Conservation (phyloP, 2,329 filamentous ascomycete species). For the Grosmannia serpens region DNA sequence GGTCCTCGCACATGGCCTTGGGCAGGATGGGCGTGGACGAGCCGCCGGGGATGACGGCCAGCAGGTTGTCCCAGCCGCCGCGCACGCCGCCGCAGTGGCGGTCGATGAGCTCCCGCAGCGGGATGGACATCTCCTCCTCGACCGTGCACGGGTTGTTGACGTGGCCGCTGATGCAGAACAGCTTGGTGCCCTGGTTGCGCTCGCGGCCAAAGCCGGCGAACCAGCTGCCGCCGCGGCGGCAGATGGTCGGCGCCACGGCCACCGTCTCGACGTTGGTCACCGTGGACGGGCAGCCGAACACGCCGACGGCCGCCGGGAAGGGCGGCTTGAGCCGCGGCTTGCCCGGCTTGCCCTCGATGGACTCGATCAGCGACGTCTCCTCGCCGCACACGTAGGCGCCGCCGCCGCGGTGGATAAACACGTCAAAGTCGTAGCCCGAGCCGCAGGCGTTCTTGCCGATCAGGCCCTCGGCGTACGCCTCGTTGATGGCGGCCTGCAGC, state of each 20-base stretch:
- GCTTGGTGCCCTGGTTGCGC: conserved; percentile 93
- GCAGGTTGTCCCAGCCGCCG: conserved; percentile 95
- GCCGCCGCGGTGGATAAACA: conserved; percentile 92
- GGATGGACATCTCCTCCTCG: conserved; percentile 98
- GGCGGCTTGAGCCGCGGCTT: conserved; percentile 98
- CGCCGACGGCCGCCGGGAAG: conserved; percentile 91
- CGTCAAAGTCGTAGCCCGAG: conserved; percentile 94
- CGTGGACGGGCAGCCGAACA: conserved; percentile 96
- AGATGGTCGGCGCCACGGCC: conserved; percentile 90
- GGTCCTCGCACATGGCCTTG: conserved; percentile 80
- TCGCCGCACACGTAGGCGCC: conserved; percentile 97
- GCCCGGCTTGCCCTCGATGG: conserved; percentile 93
- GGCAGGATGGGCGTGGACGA: conserved; percentile 94
- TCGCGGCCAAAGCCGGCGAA: conserved; percentile 91
- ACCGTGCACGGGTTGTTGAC: conserved; percentile 98
- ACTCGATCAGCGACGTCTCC: conserved; percentile 96
- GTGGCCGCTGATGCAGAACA: conserved; percentile 96
- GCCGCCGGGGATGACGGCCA: conserved; percentile 89
- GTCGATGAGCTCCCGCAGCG: conserved; percentile 89
- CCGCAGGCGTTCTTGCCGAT: conserved; percentile 98
- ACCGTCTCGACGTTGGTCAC: conserved; percentile 98
- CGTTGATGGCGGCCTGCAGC: conserved; percentile 90
- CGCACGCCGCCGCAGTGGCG: conserved; percentile 95
- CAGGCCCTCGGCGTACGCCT: conserved; percentile 86
- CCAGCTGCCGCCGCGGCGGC: conserved; percentile 83